A percentile compares a stretch with the other conserved stretches of the same genome.
phyloP scores from a whole-genome alignment of 202 grass and related monocot species.

The Setaria viridis region DNA sequence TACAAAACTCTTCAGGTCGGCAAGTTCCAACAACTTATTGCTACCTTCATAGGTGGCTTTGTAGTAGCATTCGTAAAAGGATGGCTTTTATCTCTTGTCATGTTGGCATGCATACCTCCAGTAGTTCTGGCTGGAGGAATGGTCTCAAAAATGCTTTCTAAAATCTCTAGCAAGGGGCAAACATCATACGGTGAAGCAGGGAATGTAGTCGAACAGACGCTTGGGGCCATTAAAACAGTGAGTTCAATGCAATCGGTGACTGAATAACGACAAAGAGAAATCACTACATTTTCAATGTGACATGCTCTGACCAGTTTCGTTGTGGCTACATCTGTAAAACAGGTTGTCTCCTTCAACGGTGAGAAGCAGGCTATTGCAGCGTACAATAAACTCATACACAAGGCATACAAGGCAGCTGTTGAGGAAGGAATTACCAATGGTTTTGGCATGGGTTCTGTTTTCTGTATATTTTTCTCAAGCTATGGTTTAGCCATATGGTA shows the following conservation, averaged over 20 bases:
- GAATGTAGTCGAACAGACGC: slow-evolving; percentile 76
- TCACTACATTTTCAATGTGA: neutral
- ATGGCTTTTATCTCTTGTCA: slow-evolving; percentile 87
- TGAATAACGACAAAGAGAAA: neutral
- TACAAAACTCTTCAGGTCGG: slow-evolving; percentile 61
- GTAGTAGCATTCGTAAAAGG: slow-evolving; percentile 72
- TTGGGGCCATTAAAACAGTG: slow-evolving; percentile 82
- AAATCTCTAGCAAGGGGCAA: slow-evolving; percentile 68
- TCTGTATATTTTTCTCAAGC: slow-evolving; percentile 75
- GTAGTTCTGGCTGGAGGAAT: slow-evolving; percentile 57
- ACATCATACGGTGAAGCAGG: slow-evolving; percentile 67
- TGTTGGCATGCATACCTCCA: slow-evolving; percentile 75
- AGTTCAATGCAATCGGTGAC: slow-evolving; percentile 19
- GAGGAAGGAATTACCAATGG: slow-evolving; percentile 74
- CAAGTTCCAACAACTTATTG: slow-evolving; percentile 75
- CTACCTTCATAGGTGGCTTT: slow-evolving; percentile 76
- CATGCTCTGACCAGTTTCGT: slow-evolving; percentile 18
- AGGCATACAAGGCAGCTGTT: slow-evolving; percentile 60
- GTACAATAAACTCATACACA: slow-evolving; percentile 73
- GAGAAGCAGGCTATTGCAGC: slow-evolving; percentile 70
- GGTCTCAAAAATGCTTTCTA: slow-evolving; percentile 63
- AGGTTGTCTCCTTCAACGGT: slow-evolving; percentile 89
- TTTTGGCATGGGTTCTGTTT: slow-evolving; percentile 76
- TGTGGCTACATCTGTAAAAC: slow-evolving; percentile 39
- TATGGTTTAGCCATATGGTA: slow-evolving; percentile 86